Evolutionary conservation across 108 stramenopile genomes (phyloP).

Genomic region (Skeletonema potamos): DNA sequence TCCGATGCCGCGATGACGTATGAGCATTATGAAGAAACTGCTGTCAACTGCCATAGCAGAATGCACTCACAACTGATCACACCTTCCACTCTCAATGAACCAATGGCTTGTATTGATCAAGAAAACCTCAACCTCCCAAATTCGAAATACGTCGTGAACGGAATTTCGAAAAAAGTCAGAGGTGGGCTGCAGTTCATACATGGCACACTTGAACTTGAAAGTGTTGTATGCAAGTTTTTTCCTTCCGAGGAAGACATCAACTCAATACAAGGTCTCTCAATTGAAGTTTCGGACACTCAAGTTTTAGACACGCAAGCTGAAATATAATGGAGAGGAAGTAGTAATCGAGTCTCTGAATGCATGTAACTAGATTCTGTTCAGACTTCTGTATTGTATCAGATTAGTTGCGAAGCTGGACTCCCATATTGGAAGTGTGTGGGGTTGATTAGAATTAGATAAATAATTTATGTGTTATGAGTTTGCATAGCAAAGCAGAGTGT

Average conservation of each 20-base stretch:
- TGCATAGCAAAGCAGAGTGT: no score
- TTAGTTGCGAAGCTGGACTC: neutral
- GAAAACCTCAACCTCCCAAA: neutral
- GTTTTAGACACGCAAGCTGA: neutral
- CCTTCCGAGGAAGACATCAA: neutral
- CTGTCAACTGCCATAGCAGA: neutral
- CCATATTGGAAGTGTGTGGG: neutral
- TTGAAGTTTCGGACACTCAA: neutral
- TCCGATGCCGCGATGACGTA: neutral
- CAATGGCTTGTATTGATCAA: neutral
- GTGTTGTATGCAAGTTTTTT: neutral
- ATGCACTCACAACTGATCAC: neutral
- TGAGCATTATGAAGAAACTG: neutral
- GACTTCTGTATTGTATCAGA: neutral
- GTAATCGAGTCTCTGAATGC: no score
- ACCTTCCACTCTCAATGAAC: neutral
- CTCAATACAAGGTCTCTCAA: neutral
- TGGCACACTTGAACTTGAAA: neutral
- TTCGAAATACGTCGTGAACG: neutral
- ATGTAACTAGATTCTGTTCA: no score
- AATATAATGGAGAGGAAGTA: neutral
- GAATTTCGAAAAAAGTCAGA: neutral
- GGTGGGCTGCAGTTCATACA: neutral
- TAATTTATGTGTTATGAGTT: no score
- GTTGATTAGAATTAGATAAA: neutral